Conservation (phyloP, 1,284 basidiomycete species). For the Fomitiporia mediterranea region DNA sequence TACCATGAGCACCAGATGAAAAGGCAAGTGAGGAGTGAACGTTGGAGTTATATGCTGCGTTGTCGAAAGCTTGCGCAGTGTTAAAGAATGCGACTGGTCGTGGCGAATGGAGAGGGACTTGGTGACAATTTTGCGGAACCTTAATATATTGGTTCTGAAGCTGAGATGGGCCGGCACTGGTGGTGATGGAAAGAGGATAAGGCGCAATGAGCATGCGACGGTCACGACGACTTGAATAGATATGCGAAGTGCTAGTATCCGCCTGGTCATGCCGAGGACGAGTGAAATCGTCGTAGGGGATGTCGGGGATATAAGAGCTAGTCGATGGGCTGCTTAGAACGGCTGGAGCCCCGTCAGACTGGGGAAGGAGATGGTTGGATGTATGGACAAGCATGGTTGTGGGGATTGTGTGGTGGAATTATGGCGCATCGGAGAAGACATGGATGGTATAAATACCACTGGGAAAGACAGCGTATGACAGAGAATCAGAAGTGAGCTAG, state of each 20-base stretch:
- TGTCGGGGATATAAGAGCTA: conserved; percentile 35
- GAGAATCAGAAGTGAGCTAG: too few species aligned
- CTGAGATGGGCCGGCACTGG: background rate
- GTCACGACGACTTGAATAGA: background rate
- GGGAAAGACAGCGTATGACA: background rate
- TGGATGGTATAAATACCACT: background rate
- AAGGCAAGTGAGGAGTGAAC: background rate
- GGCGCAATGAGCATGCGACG: conserved; percentile 9
- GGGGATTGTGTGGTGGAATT: background rate
- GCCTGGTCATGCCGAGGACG: background rate
- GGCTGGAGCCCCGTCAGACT: conserved; percentile 1
- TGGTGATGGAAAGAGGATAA: conserved; percentile 5
- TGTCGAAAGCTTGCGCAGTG: conserved; percentile 8
- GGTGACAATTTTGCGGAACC: background rate
- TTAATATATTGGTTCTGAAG: background rate
- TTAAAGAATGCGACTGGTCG: conserved; percentile 7
- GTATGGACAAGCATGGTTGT: conserved; percentile 23
- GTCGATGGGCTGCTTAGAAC: conserved; percentile 26
- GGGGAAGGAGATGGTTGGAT: conserved; percentile 23
- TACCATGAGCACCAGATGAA: conserved; percentile 4
- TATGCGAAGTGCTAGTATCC: background rate
- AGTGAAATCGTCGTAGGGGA: conserved; percentile 22
- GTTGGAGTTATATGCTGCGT: background rate
- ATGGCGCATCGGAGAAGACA: background rate
- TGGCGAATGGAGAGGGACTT: conserved; percentile 8